These are phyloP conservation scores for Cladophialophora exuberans DNA, from an alignment of 2,329 filamentous ascomycete genomes.

Conservation along the genomic window DNA sequence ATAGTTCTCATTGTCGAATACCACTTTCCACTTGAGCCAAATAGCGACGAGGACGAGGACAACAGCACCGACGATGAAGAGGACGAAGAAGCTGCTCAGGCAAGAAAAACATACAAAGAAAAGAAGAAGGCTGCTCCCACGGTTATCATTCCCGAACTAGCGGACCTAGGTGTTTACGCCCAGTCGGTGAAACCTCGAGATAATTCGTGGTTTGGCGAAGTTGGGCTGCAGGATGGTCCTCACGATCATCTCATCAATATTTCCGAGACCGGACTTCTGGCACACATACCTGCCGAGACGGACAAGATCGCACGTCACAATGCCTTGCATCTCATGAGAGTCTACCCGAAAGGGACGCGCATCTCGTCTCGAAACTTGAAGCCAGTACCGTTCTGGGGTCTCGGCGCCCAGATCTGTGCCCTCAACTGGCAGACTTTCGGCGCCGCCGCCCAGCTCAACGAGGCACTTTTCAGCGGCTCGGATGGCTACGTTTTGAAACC, in stretches of 20 bases:
- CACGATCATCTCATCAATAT: constrained; percentile 33
- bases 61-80: constrained; percentile 16
- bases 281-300: constrained; percentile 26
- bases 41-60: constrained; percentile 9
- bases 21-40: constrained; percentile 27
- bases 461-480: constrained; percentile 32
- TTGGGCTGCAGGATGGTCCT: constrained; percentile 22
- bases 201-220: constrained; percentile 31
- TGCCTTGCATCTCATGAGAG: constrained; percentile 32
- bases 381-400: constrained; percentile 31
- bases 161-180: constrained; percentile 34
- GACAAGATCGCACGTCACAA: constrained; percentile 29
- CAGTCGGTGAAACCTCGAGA: constrained; percentile 33
- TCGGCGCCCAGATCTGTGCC: constrained; percentile 32
- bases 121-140: constrained; percentile 27
- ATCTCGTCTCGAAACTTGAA: constrained; percentile 32
- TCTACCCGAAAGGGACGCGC: constrained; percentile 33
- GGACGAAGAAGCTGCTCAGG: constrained; percentile 22
- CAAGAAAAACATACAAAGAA: constrained; percentile 26
- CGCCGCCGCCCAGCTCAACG: constrained; percentile 32
- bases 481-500: constrained; percentile 35
- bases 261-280: constrained; percentile 28
- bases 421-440: constrained; percentile 35
- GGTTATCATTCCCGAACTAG: constrained; percentile 31
- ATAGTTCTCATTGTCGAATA: constrained; percentile 34